These are phyloP conservation scores for Plasmopara viticola DNA, from an alignment of 352 stramenopile genomes.

Conservation along the genomic window DNA sequence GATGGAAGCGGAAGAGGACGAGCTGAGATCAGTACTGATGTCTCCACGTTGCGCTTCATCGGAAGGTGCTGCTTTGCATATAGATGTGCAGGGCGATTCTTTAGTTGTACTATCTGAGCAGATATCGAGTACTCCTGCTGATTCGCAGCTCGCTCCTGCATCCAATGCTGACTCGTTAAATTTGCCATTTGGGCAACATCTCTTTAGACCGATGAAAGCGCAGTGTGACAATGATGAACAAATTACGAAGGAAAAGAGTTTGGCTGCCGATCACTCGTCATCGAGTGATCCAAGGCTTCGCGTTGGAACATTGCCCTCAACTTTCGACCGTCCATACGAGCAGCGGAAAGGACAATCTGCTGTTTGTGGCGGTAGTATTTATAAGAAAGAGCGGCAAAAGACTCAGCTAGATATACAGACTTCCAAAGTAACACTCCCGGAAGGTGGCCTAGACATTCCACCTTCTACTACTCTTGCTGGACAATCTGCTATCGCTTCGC, in stretches of 20 bases:
- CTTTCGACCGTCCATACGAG: slow-evolving; percentile 11
- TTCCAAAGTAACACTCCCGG: neutral
- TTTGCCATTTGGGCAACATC: slow-evolving; percentile 4
- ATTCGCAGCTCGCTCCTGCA: slow-evolving; percentile 6
- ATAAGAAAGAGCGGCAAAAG: slow-evolving; percentile 3
- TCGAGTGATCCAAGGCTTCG: slow-evolving; percentile 6
- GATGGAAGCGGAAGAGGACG: slow-evolving; percentile 7
- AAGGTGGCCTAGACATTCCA: neutral
- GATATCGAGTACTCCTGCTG: neutral
- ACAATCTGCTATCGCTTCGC: neutral
- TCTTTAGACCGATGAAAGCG: neutral
- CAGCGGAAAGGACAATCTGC: slow-evolving; percentile 1
- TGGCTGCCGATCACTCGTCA: slow-evolving; percentile 3
- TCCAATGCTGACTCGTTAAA: slow-evolving; percentile 2
- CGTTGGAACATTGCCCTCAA: slow-evolving; percentile 14
- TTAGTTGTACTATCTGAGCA: neutral
- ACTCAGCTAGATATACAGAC: slow-evolving; percentile 6
- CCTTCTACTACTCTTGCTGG: neutral
- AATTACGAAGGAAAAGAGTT: neutral
- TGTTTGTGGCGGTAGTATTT: neutral
- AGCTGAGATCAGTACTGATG: slow-evolving; percentile 23
- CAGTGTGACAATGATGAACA: neutral
- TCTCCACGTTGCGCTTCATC: slow-evolving; percentile 8
- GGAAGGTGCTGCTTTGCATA: slow-evolving; percentile 1
- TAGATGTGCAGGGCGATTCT: neutral